Evolutionary conservation across 257 asterid genomes (phyloP), one percentile per base, ranked within the genome.

Genomic region (Scutellaria baicalensis): DNA sequence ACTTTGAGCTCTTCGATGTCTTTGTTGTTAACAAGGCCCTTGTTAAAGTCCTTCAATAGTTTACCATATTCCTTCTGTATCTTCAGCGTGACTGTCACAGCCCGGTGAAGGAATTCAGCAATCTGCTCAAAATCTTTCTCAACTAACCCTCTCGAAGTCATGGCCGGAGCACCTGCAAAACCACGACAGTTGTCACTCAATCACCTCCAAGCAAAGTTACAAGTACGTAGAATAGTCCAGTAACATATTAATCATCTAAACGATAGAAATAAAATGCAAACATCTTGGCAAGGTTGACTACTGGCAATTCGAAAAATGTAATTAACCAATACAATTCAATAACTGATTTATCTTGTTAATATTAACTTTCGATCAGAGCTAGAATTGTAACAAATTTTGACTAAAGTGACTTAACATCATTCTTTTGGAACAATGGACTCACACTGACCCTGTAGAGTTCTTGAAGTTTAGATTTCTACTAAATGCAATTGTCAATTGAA

Each of bases 111-210:
- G 81, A 93, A 93, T 76, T 93, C 99, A 0, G 83, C 95, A 7
- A 93, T 91, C 86, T 91, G 90, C 83, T 93, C 99, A 36, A 91
- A 93, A 89, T 93, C 99, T 81, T 93, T 91, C 85, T 89, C 96
- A 1, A 89, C 86, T 79, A 93, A 81, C 23, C 99, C 99, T 82
- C 97, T 84, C 0, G 99, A 91, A 64, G 99, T 93, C 99, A 93
- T 93, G 70, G 97, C 97, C 0, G 99, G 99, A 70, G 99, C 58
- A 78, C 99, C 99, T 91, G 83, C 38, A 42, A 55, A 18, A 60
- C 8, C 48, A 73, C 33, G 33, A 27, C 47, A 44, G 7, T 42
- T 14, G 14, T 40, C 27, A 27, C 23, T 66, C 42, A 11, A 72
- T 51, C 64, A 64, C 7, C 39, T 40, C 39, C 14, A 3, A 20